These are phyloP conservation scores for Remersonia thermophila DNA, from an alignment of 2,329 filamentous ascomycete genomes.

Conservation along the genomic window DNA sequence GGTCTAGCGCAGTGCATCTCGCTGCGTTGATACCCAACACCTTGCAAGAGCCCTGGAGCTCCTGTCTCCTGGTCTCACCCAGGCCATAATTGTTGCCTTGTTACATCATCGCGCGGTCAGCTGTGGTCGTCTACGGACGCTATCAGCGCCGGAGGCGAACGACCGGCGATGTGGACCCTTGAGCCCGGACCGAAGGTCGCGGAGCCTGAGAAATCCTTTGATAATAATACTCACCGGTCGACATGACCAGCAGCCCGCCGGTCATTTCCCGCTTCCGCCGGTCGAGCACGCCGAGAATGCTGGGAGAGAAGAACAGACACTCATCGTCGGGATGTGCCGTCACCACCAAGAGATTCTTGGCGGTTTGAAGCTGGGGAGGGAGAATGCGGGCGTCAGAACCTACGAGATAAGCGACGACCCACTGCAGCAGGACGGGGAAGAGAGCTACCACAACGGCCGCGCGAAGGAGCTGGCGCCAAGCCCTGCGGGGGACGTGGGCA, in stretches of 20 bases:
- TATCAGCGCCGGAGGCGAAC: no score
- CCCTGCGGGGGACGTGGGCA: constrained; percentile 12
- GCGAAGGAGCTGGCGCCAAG: constrained; percentile 14
- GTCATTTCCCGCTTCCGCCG: constrained; percentile 16
- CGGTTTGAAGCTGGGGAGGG: constrained; percentile 22
- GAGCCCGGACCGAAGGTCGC: no score
- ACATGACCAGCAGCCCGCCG: constrained; percentile 22
- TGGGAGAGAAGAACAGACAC: constrained; percentile 24
- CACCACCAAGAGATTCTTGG: constrained; percentile 26
- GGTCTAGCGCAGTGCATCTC: constrained; percentile 23
- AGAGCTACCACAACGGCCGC: constrained; percentile 8
- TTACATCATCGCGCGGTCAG: no score
- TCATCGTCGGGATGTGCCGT: constrained; percentile 31
- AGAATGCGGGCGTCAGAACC: constrained; percentile 25
- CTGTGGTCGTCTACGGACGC: no score
- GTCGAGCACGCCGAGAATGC: constrained; percentile 21
- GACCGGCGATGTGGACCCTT: no score
- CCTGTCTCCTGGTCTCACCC: constrained; percentile 18
- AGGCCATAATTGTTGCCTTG: constrained; percentile 22
- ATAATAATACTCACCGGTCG: constrained; percentile 21
- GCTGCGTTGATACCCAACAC: constrained; percentile 20
- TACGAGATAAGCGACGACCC: constrained; percentile 25
- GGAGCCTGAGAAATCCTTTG: no score
- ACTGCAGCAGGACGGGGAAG: constrained; percentile 24
- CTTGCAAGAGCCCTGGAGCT: constrained; percentile 21